phyloP scores from a whole-genome alignment of 75 land plant genomes.

The Chamaecyparis obtusa region DNA sequence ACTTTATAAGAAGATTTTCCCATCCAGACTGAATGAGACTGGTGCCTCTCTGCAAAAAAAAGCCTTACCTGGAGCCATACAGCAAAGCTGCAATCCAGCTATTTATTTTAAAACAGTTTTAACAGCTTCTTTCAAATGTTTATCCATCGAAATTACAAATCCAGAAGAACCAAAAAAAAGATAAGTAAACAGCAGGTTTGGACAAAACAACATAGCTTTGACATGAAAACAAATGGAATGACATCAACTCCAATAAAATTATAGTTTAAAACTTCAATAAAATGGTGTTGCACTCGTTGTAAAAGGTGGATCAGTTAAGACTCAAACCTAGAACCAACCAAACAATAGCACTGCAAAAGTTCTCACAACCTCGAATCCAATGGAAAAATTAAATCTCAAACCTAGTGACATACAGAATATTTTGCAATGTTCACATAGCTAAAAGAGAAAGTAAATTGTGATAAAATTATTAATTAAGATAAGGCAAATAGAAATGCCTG shows the following conservation, averaged over 20 bases:
- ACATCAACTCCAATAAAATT: background rate
- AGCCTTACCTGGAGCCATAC: background rate
- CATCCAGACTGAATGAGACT: background rate
- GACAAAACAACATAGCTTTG: background rate
- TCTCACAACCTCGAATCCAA: background rate
- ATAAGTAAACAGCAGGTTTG: background rate
- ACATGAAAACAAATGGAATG: background rate
- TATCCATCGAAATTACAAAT: background rate
- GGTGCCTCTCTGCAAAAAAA: background rate
- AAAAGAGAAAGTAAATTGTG: background rate
- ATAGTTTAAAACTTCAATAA: background rate
- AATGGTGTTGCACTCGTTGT: background rate
- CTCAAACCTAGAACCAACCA: background rate
- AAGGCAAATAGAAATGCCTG: slow-evolving; percentile 45
- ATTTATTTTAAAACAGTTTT: background rate
- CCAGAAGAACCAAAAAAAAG: background rate
- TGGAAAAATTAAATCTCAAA: background rate
- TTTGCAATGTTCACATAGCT: no score
- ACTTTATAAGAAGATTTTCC: background rate
- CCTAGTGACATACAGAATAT: background rate
- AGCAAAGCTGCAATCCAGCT: background rate
- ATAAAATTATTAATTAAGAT: background rate
- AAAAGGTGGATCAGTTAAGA: background rate
- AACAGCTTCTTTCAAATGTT: background rate
- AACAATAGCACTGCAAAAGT: background rate